Evolutionary conservation across 2,329 filamentous ascomycete species (phyloP).

Genomic region (Pyricularia grisea): DNA sequence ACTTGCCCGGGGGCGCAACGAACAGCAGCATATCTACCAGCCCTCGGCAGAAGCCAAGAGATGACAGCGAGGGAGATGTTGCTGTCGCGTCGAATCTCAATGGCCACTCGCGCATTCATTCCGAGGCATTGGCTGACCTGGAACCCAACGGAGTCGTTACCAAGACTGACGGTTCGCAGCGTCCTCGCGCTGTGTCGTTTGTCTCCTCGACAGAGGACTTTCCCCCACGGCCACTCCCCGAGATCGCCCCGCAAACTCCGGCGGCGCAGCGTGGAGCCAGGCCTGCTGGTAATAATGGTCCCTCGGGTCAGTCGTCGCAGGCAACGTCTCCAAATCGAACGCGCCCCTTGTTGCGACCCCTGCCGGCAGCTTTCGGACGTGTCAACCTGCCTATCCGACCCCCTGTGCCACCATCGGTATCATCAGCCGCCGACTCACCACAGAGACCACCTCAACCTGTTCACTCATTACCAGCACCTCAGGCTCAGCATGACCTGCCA

Average conservation of each 20-base stretch:
- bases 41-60: background rate
- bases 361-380: background rate
- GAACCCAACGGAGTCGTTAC: background rate
- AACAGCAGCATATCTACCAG: background rate
- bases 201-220: background rate
- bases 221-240: background rate
- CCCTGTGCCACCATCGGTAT: background rate
- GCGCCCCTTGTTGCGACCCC: background rate
- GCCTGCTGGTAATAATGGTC: background rate
- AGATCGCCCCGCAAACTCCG: background rate
- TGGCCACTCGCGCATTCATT: background rate
- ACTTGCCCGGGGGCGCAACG: background rate
- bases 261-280: background rate
- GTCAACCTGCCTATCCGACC: background rate
- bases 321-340: background rate
- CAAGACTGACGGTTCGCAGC: background rate
- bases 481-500: background rate
- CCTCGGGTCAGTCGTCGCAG: background rate
- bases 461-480: background rate
- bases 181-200: slow-evolving; percentile 1
- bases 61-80: background rate
- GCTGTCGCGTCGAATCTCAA: background rate
- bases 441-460: background rate
- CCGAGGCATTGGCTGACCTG: background rate
- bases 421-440: slow-evolving; percentile 2